Evolutionary conservation across 345 rosid species (phyloP), one percentile per base, ranked within the genome.

Genomic region (Rhizophora apiculata): DNA sequence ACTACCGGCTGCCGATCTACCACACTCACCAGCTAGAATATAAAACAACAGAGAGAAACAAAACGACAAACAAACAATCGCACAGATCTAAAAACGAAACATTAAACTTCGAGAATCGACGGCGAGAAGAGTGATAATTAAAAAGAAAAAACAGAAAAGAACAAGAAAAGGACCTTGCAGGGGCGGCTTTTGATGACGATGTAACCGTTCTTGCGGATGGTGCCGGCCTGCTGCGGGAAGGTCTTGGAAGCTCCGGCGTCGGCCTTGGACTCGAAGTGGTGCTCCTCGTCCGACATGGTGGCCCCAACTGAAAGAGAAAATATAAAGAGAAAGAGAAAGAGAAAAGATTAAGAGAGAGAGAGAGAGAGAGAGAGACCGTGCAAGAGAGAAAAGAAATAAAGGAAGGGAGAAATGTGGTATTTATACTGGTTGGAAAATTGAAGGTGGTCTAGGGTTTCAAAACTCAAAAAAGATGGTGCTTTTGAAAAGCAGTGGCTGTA

Each of bases 181-280:
- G 80, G 80, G 1, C 80, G 80, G 58, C 52, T 51, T 59, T 77
- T 77, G 63, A 77, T 77, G 46, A 72, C 76, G 66, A 77, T 59
- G 76, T 77, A 77, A n/a, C 80, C 76, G 63, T 54, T 72, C 61
- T 72, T 77, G 29, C 80, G 72, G 56, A 77, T 72, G 55, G 80
- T 77, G 26, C 80, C 76, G 54, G 80, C 80, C 29, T 77, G 80
- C 64, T 77, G 80, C 4, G 80, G 80, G 21, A 10, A 77, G 5
- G 80, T 77, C 46, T 77, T 70, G 20, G 79, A 76, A 46, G 79
- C 79, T n/a, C 79, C 79, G 30, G 79, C 79, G 63, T 76, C 79
- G 51, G 80, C 80, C 76, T 72, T 77, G 0, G 80, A 77, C 76
- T 77, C 80, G 54, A 77, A 77, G 34, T 77, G 80, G 29, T 77